Evolutionary conservation across 164 flowering plant species (phyloP).

Genomic region (Nymphaea colorata): DNA sequence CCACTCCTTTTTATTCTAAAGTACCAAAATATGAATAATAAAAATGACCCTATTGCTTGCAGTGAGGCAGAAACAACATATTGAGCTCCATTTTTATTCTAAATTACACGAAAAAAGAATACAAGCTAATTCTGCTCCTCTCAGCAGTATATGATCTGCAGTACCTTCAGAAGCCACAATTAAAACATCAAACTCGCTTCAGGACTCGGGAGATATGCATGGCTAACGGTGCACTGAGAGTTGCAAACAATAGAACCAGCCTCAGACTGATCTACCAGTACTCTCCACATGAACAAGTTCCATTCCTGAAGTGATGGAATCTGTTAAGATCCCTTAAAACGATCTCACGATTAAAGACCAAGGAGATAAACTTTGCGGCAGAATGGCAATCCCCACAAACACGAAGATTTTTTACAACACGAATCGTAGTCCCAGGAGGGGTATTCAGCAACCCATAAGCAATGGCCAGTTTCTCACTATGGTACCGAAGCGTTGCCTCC

Average conservation of each 20-base stretch:
- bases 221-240: neutral
- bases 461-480: constrained; percentile 67
- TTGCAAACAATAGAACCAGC: neutral
- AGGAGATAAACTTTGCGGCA: constrained; percentile 50
- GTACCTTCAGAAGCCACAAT: too few species aligned
- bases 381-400: constrained; percentile 69
- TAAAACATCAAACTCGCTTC: too few species aligned
- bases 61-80: too few species aligned
- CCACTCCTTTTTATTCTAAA: too few species aligned
- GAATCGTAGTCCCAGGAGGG: constrained; percentile 57
- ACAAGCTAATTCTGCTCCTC: too few species aligned
- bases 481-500: constrained; percentile 50
- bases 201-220: too few species aligned
- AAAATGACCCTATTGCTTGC: too few species aligned
- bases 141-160: too few species aligned
- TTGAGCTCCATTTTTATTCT: too few species aligned
- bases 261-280: constrained; percentile 29
- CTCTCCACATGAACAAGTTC: constrained; percentile 67
- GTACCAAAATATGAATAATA: too few species aligned
- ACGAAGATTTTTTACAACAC: constrained; percentile 70
- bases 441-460: constrained; percentile 56
- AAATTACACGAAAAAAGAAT: too few species aligned
- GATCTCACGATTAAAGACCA: constrained; percentile 35
- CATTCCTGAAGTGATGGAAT: constrained; percentile 59
- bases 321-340: constrained; percentile 60